Percentiles rank a stretch among this genome's conserved stretches.
phyloP scores from a whole-genome alignment of 306 rosid genomes.

The Quercus aquifolioides region DNA sequence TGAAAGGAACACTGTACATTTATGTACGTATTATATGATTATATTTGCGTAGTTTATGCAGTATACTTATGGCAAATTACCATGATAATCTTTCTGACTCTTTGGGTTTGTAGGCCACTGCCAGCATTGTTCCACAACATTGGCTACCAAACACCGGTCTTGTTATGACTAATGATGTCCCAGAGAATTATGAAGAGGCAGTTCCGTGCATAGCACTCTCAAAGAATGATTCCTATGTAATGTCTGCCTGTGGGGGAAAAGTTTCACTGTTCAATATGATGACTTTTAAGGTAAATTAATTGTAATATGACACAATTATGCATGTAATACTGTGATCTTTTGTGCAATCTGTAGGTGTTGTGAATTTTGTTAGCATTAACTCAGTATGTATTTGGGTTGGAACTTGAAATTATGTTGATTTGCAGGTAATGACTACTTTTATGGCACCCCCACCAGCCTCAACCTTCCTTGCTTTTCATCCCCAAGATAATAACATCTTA shows the following conservation, averaged over 20 bases:
- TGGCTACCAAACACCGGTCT: slow-evolving; percentile 88
- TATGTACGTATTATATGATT: neutral
- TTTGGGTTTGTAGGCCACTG: slow-evolving; percentile 64
- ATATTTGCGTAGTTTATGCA: neutral
- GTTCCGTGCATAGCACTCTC: slow-evolving; percentile 88
- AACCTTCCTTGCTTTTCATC: slow-evolving; percentile 77
- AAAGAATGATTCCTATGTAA: slow-evolving; percentile 81
- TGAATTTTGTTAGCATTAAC: neutral
- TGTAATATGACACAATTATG: neutral
- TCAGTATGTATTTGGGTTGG: neutral
- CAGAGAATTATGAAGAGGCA: slow-evolving; percentile 77
- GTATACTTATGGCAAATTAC: neutral
- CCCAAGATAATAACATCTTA: slow-evolving; percentile 84
- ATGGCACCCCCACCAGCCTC: slow-evolving; percentile 82
- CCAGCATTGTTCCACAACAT: slow-evolving; percentile 73
- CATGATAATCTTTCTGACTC: slow-evolving; percentile 31
- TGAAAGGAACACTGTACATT: neutral
- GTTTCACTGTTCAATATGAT: slow-evolving; percentile 78
- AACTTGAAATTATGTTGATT: slow-evolving; percentile 7
- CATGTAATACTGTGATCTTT: neutral
- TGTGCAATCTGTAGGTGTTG: neutral
- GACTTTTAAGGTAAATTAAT: slow-evolving; percentile 63
- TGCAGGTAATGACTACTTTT: slow-evolving; percentile 83
- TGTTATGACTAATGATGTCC: slow-evolving; percentile 74
- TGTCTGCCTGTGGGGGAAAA: slow-evolving; percentile 90